Percentiles rank a stretch among this genome's conserved stretches.
Conservation (phyloP, 1,284 basidiomycete genomes). For the Crepidotus sp. region DNA sequence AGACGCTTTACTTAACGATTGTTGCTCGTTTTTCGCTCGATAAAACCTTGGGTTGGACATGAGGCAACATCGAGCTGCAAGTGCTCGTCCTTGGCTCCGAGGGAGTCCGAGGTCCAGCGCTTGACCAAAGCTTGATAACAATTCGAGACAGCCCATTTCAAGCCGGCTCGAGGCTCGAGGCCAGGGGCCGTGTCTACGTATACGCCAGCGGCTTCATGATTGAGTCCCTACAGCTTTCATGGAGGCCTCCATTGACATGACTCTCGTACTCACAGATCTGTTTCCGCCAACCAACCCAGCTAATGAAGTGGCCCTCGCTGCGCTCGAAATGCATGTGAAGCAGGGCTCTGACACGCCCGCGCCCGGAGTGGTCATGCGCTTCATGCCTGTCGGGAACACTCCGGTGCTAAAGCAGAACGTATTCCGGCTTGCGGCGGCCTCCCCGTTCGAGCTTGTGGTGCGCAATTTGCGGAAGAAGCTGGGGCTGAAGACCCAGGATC, state of each 20-base stretch:
- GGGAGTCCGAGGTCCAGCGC: too few relatives aligned
- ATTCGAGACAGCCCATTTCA: too few relatives aligned
- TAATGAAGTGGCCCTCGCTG: background rate
- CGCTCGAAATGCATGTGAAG: background rate
- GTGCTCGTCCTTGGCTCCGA: too few relatives aligned
- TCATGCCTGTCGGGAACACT: background rate
- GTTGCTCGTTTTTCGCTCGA: too few relatives aligned
- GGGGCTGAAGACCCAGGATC: background rate
- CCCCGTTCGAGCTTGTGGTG: background rate
- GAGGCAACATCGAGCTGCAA: too few relatives aligned
- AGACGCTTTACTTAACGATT: too few relatives aligned
- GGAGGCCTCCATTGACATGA: background rate
- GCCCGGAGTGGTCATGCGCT: background rate
- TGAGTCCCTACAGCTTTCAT: too few relatives aligned
- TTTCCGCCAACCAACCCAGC: background rate
- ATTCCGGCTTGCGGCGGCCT: background rate
- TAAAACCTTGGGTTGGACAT: too few relatives aligned
- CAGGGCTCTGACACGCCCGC: background rate
- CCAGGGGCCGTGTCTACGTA: too few relatives aligned
- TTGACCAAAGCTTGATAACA: too few relatives aligned
- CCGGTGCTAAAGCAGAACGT: slow-evolving; percentile 1
- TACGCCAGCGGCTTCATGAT: background rate
- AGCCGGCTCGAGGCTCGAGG: too few relatives aligned
- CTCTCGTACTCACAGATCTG: background rate
- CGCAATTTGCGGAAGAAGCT: slow-evolving; percentile 2